Evolutionary conservation across 805 yeast genomes (phyloP).

Genomic region (Lipomyces japonicus): DNA sequence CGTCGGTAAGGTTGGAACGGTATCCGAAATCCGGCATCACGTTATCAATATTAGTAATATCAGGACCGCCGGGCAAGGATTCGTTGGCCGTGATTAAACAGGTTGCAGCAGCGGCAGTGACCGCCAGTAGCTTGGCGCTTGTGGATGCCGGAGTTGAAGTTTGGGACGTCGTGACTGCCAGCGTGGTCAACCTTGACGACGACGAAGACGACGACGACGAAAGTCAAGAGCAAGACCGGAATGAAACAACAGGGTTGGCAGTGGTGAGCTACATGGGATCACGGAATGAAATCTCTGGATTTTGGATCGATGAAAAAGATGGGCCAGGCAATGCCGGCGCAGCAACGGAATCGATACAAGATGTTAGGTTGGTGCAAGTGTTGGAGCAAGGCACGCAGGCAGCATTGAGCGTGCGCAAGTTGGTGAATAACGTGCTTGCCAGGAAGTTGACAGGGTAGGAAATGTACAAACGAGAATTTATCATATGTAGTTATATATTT

Average conservation of each 20-base stretch:
- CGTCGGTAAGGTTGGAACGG: constrained; percentile 56
- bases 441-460: constrained; percentile 14
- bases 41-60: constrained; percentile 64
- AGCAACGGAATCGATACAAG: constrained; percentile 44
- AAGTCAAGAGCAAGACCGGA: neutral
- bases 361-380: constrained; percentile 31
- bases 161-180: constrained; percentile 63
- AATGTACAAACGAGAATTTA: no score
- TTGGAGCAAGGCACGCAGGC: constrained; percentile 13
- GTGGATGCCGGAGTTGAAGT: constrained; percentile 83
- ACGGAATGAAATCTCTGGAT: constrained; percentile 51
- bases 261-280: constrained; percentile 50
- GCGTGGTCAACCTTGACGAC: constrained; percentile 20
- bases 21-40: constrained; percentile 91
- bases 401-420: constrained; percentile 40
- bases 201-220: constrained; percentile 15
- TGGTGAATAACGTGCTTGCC: constrained; percentile 47
- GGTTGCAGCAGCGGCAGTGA: constrained; percentile 42
- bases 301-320: constrained; percentile 47
- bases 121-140: constrained; percentile 66
- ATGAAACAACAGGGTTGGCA: constrained; percentile 6
- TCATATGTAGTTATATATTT: no score
- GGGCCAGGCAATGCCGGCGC: constrained; percentile 32
- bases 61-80: constrained; percentile 38
- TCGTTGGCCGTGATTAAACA: constrained; percentile 32